A percentile compares a stretch with the other conserved stretches of the same genome.
phyloP scores from a whole-genome alignment of 2,329 filamentous ascomycete genomes.

The Colletotrichum sp. region DNA sequence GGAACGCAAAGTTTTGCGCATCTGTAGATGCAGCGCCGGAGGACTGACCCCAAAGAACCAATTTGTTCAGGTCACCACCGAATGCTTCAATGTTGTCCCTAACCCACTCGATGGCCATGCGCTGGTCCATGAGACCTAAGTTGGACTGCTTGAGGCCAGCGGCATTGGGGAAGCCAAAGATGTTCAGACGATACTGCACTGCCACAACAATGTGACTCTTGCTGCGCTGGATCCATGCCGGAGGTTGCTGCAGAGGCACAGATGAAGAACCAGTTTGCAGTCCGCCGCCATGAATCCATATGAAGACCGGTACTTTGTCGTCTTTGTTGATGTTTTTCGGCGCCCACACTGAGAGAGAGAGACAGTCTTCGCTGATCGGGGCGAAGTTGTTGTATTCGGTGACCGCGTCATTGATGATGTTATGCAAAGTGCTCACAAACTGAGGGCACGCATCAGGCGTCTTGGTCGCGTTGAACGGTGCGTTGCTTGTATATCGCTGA shows the following conservation, averaged over 20 bases:
- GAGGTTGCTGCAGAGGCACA: conserved; percentile 32
- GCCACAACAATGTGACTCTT: conserved; percentile 50
- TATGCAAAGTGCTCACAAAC: neutral
- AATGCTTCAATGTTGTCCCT: conserved; percentile 62
- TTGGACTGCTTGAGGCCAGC: conserved; percentile 48
- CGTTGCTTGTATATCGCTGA: neutral
- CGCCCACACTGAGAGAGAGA: conserved; percentile 34
- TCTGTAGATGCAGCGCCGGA: neutral
- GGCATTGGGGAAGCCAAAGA: conserved; percentile 45
- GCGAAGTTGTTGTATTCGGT: neutral
- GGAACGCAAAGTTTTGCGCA: neutral
- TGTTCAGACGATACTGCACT: conserved; percentile 49
- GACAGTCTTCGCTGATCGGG: conserved; percentile 37
- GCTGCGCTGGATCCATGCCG: conserved; percentile 43
- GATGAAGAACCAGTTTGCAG: conserved; percentile 33
- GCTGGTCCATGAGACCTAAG: conserved; percentile 68
- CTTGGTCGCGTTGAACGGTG: neutral
- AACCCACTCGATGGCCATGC: conserved; percentile 65
- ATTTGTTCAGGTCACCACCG: conserved; percentile 53
- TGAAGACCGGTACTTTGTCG: conserved; percentile 41
- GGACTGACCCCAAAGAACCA: neutral
- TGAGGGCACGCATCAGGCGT: neutral
- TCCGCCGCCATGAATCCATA: conserved; percentile 63
- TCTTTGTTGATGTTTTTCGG: neutral
- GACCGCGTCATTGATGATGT: neutral